phyloP scores from a whole-genome alignment of 768 basidiomycete genomes.

The Sarcodon sp. region DNA sequence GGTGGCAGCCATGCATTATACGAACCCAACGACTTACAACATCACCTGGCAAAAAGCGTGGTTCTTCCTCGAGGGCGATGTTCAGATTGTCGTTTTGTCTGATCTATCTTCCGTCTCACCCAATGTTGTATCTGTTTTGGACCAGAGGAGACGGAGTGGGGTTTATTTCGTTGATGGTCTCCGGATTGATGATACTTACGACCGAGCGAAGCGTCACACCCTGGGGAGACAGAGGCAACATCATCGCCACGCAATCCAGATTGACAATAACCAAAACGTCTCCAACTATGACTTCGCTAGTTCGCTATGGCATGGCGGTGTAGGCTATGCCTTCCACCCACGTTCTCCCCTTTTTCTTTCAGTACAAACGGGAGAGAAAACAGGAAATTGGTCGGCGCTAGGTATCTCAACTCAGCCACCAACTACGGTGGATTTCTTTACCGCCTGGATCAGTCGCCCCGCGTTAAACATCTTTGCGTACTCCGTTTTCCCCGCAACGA shows the following conservation, averaged over 20 bases:
- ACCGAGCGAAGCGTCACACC: not conserved
- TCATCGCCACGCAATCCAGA: not conserved
- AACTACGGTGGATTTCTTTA: constrained; percentile 46
- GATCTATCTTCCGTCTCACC: constrained; percentile 30
- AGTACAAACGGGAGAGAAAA: constrained; percentile 31
- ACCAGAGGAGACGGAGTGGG: constrained; percentile 40
- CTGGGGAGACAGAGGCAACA: not conserved
- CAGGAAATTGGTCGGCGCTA: constrained; percentile 48
- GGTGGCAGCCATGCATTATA: constrained; percentile 50
- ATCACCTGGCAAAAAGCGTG: constrained; percentile 57
- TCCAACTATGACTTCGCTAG: constrained; percentile 1
- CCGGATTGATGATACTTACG: not conserved
- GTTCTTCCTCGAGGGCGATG: constrained; percentile 58
- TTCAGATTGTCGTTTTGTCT: constrained; percentile 51
- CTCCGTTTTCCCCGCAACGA: constrained; percentile 40
- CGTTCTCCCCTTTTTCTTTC: constrained; percentile 14
- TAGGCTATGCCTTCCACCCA: constrained; percentile 46
- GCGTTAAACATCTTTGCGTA: constrained; percentile 22
- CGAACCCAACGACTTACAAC: constrained; percentile 42
- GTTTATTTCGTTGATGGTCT: constrained; percentile 28
- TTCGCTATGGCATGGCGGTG: constrained; percentile 50
- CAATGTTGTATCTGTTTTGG: constrained; percentile 51
- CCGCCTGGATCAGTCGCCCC: constrained; percentile 44
- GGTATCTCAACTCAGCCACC: constrained; percentile 52
- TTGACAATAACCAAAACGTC: not conserved